phyloP scores from a whole-genome alignment of 495 filamentous ascomycete species.

The Hypoxylon lienhwacheense region DNA sequence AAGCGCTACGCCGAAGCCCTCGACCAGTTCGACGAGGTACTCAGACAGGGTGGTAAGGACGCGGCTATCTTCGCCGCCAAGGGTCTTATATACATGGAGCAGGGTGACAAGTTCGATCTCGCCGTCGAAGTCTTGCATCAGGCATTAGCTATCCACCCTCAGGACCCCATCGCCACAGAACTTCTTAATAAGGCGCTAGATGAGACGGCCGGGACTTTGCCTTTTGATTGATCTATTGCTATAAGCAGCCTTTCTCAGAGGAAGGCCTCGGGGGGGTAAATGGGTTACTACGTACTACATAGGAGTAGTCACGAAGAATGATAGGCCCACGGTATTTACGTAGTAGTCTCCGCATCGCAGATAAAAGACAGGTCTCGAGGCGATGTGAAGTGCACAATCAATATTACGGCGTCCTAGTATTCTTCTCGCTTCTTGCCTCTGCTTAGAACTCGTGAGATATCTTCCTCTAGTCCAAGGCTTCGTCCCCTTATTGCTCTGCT shows the following conservation, averaged over 20 bases:
- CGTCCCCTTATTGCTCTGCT: too few species aligned
- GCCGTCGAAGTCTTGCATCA: conserved; percentile 71
- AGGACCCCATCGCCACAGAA: conserved; percentile 74
- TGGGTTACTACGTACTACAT: conserved; percentile 4
- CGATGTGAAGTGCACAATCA: too few species aligned
- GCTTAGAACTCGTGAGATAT: too few species aligned
- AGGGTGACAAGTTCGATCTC: conserved; percentile 60
- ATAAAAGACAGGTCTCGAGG: too few species aligned
- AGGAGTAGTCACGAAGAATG: too few species aligned
- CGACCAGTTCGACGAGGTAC: conserved; percentile 77
- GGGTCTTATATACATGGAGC: conserved; percentile 72
- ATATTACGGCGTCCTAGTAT: too few species aligned
- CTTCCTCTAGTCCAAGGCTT: too few species aligned
- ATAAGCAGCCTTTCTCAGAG: not conserved
- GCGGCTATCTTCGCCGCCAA: conserved; percentile 71
- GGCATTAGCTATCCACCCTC: conserved; percentile 69
- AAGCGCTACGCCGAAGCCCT: conserved; percentile 72
- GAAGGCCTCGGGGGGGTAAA: too few species aligned
- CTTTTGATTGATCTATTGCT: conserved; percentile 7
- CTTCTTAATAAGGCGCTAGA: conserved; percentile 73
- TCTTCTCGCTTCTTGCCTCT: too few species aligned
- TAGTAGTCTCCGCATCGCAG: too few species aligned
- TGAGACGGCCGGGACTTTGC: conserved; percentile 54
- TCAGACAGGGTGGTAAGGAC: conserved; percentile 73
- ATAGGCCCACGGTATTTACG: too few species aligned